These are phyloP conservation scores for Pyrenochaeta sp. DNA, from an alignment of 2,329 filamentous ascomycete species.

Conservation along the genomic window DNA sequence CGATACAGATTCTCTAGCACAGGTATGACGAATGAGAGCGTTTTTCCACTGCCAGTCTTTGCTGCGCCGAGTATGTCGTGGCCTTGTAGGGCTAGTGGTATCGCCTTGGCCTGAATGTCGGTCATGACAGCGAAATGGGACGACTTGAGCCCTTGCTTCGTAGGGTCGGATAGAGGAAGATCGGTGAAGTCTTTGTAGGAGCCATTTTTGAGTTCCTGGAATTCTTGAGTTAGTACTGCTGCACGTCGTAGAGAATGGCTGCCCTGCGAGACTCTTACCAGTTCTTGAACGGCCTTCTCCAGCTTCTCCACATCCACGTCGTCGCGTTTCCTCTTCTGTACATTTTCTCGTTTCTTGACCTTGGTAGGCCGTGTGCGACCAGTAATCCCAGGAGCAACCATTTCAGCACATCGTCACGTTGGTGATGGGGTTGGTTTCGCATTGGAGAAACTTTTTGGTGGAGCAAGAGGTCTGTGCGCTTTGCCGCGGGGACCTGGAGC, in stretches of 20 bases:
- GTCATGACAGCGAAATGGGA: constrained; percentile 92
- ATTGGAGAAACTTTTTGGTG: constrained; percentile 37
- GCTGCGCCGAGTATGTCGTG: constrained; percentile 91
- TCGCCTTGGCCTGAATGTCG: constrained; percentile 89
- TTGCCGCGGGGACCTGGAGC: constrained; percentile 29
- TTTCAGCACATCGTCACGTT: constrained; percentile 23
- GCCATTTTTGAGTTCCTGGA: constrained; percentile 67
- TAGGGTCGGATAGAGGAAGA: constrained; percentile 85
- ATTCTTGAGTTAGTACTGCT: not conserved
- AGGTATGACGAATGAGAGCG: constrained; percentile 88
- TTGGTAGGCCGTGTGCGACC: constrained; percentile 59
- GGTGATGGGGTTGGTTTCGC: constrained; percentile 12
- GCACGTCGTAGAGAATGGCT: not conserved
- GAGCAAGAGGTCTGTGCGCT: constrained; percentile 27
- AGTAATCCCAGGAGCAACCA: constrained; percentile 46
- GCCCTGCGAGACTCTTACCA: constrained; percentile 40
- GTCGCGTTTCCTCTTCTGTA: constrained; percentile 64
- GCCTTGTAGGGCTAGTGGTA: constrained; percentile 85
- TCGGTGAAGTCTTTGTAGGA: constrained; percentile 77
- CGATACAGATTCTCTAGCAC: constrained; percentile 93
- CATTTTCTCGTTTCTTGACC: constrained; percentile 63
- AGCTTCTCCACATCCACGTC: constrained; percentile 59
- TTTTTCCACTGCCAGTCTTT: constrained; percentile 96
- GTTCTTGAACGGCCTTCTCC: constrained; percentile 53
- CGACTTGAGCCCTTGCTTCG: constrained; percentile 78